A percentile compares a stretch with the other conserved stretches of the same genome.
Conservation (phyloP, 2,329 filamentous ascomycete genomes). For the Fusarium keratoplasticum region DNA sequence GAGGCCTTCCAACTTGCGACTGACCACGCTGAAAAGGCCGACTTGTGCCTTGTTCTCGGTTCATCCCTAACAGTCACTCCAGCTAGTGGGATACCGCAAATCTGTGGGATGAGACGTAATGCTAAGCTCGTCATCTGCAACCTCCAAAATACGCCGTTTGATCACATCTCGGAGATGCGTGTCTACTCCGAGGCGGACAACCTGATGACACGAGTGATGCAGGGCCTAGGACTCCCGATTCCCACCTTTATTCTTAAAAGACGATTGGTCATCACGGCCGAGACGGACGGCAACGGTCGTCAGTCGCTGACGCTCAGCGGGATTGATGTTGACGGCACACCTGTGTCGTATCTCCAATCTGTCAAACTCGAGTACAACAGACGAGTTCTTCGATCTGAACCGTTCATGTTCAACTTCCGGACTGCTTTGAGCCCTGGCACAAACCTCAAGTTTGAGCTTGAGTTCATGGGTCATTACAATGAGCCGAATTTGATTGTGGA, state of each 20-base stretch:
- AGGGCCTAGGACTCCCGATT: slow-evolving; percentile 50
- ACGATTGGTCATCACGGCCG: slow-evolving; percentile 46
- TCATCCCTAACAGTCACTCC: slow-evolving; percentile 59
- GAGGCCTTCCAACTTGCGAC: slow-evolving; percentile 48
- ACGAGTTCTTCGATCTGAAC: slow-evolving; percentile 50
- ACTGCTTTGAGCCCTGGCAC: slow-evolving; percentile 38
- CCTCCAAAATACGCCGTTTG: slow-evolving; percentile 57
- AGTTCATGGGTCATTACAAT: slow-evolving; percentile 61
- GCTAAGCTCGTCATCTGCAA: slow-evolving; percentile 58
- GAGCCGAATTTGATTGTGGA: slow-evolving; percentile 52
- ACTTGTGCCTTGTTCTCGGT: slow-evolving; percentile 59
- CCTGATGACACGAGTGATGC: slow-evolving; percentile 56
- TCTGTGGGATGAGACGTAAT: slow-evolving; percentile 44
- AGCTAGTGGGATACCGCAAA: slow-evolving; percentile 55
- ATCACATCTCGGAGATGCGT: slow-evolving; percentile 48
- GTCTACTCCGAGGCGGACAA: slow-evolving; percentile 52
- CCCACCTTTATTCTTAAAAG: slow-evolving; percentile 53
- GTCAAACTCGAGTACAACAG: slow-evolving; percentile 54
- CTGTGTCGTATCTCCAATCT: slow-evolving; percentile 53
- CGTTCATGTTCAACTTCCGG: slow-evolving; percentile 52
- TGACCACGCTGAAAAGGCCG: slow-evolving; percentile 53
- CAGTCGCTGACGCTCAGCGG: slow-evolving; percentile 47
- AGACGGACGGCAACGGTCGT: slow-evolving; percentile 34
- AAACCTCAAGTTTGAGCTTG: slow-evolving; percentile 52
- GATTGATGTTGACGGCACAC: slow-evolving; percentile 56